Evolutionary conservation across 768 basidiomycete genomes (phyloP), one percentile per base, ranked within the genome.

Genomic region (Boletus speciosus): DNA sequence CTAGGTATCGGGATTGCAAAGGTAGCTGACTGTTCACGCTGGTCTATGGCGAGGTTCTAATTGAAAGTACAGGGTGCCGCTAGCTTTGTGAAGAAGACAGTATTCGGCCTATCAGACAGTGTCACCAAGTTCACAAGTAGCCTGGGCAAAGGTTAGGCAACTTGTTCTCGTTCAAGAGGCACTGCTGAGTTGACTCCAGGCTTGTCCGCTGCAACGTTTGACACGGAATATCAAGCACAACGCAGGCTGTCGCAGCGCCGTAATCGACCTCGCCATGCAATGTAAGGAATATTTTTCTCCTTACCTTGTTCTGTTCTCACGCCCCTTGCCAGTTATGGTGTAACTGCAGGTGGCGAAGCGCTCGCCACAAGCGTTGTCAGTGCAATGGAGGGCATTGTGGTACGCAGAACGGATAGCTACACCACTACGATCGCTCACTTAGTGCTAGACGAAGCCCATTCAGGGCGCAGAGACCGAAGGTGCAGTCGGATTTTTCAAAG

Each of bases 51-150:
- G 27, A 23, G 34, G 39, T 46, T 31, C 65, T 58, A 32, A 74
- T 36, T 12, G 38, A 27, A 38, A 42, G n/a, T 23, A 0, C 62
- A 95, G 88, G 97, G 97, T 42, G 96, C 96, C 0, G 93, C 95
- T 7, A 98, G 94, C 67, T 95, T 99, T 61, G 90, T 98, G 51
- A 98, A 98, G 78, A 99, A 99, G 76, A 97, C 96, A 0, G 91
- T 98, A 7, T 99, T 98, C 63, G 97, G 97, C 36, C 69, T 99
- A 40, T 90, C 90, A 34, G 96, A 99, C 65, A 96, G 93, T 66
- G 77, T 99, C 67, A 95, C 95, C n/a, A 98, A 98, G 71, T 88
- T 99, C 65, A 98, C 97, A 2, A 92, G 94, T 59, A 97, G 93
- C 68, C 85, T 99, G 57, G 93, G 96, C 40, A 99, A 99, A 80